These are phyloP conservation scores for Fulvia fulva DNA, from an alignment of 2,329 filamentous ascomycete genomes.

Conservation along the genomic window DNA sequence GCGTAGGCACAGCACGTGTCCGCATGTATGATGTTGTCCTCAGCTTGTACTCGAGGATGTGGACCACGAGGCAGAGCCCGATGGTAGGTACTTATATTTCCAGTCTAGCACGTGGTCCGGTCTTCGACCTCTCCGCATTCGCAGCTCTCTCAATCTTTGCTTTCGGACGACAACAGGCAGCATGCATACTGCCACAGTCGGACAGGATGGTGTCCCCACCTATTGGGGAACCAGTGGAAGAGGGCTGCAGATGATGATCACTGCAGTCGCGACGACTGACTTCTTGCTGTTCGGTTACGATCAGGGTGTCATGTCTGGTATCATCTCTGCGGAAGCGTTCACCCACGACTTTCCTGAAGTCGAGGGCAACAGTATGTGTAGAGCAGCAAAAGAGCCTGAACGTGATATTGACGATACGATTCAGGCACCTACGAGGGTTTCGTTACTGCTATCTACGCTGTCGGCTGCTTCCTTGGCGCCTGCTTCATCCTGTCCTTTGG, in stretches of 20 bases:
- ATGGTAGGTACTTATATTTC: neutral
- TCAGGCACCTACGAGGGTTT: conserved; percentile 41
- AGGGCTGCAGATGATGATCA: conserved; percentile 16
- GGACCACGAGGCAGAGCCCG: neutral
- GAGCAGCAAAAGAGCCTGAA: neutral
- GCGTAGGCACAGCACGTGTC: neutral
- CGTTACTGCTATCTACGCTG: conserved; percentile 51
- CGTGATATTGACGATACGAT: neutral
- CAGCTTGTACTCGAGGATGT: neutral
- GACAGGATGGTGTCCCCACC: conserved; percentile 18
- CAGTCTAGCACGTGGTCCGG: neutral
- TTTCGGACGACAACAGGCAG: conserved; percentile 2
- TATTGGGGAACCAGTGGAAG: conserved; percentile 20
- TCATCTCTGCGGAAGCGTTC: conserved; percentile 39
- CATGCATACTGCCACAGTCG: conserved; percentile 16
- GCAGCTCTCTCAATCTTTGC: neutral
- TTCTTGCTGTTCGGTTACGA: conserved; percentile 17
- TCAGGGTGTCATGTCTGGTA: conserved; percentile 39
- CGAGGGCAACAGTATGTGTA: conserved; percentile 36
- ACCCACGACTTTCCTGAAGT: conserved; percentile 37
- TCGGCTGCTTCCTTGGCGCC: conserved; percentile 45
- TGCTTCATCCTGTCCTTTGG: conserved; percentile 37
- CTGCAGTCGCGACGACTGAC: conserved; percentile 16
- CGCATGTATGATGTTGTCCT: neutral
- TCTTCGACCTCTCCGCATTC: neutral